Base-by-base conservation (phyloP, 352 stramenopile species). In the Phytophthora palmivora region DNA sequence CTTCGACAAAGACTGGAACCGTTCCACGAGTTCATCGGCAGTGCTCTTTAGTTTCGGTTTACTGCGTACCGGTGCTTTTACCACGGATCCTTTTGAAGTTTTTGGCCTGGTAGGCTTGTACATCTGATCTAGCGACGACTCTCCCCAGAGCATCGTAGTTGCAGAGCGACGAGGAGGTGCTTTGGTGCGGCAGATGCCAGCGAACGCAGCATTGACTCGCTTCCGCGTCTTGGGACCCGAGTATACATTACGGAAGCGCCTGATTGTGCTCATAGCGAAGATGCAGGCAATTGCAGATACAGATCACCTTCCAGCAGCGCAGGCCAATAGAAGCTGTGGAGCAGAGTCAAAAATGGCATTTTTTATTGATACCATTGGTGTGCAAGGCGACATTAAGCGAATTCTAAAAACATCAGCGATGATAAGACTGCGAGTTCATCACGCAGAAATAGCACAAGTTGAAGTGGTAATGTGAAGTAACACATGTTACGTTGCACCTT, bases 1-100 rank as follows among this genome's bases (percentile, higher is more conserved):
- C 42, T 89, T 76, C 8, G 80, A 82, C 15, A 92, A 44, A 8
- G 76, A 72, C 45, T 89, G 78, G 59, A 89, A 91, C 22, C 79
- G 67, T 37, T 87, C 76, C 15, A 89, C 72, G 22, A 92, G 60
- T 1, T 63, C 54, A 22, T 78, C 46, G 3, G 86, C 69, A 4
- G 65, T 59, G 26, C 38, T 58, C n/a, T 68, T 58, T 33, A 76
- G 60, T 43, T 76, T 74, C 12, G 44, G 46, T 26, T 59, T 76
- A 22, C 37, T 61, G 10, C 53, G 67, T 5, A n/a, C 22, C 28
- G 54, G 6, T 12, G 32, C 38, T 64, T 67, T 70, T 14, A 42
- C 8, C 9, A 49, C 3, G 11, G 46, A 11, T 22, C 18, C 12
- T 61, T 63, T 70, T 15, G 46, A 15, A 19, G 11, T 9, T 63